Conservation (phyloP, 345 rosid species). For the Populus simonii region DNA sequence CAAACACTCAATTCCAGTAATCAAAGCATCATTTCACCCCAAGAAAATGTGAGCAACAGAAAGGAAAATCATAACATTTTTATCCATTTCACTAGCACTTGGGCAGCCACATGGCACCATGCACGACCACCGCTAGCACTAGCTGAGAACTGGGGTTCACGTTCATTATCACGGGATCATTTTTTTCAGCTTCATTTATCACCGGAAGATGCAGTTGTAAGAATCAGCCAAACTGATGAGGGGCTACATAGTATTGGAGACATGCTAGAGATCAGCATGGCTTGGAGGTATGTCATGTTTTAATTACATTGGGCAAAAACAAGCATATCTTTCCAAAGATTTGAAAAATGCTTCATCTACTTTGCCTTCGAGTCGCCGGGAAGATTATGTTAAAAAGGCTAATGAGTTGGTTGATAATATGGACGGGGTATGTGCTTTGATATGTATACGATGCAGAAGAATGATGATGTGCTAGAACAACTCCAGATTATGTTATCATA, state of each 20-base stretch:
- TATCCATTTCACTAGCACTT: conserved; percentile 35
- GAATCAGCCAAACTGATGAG: conserved; percentile 84
- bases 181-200: conserved; percentile 72
- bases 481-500: no score
- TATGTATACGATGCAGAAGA: no score
- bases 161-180: conserved; percentile 59
- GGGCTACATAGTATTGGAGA: conserved; percentile 73
- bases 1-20: conserved; percentile 15
- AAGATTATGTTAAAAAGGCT: conserved; percentile 63
- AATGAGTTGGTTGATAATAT: conserved; percentile 72
- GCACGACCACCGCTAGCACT: conserved; percentile 24
- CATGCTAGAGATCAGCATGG: conserved; percentile 86
- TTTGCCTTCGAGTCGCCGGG: conserved; percentile 52
- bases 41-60: conserved; percentile 31
- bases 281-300: conserved; percentile 85
- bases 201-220: conserved; percentile 75
- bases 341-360: conserved; percentile 61
- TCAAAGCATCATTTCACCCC: conserved; percentile 26
- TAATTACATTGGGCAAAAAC: conserved; percentile 60
- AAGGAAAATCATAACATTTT: conserved; percentile 39
- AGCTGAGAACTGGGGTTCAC: conserved; percentile 85
- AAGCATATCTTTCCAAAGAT: conserved; percentile 75
- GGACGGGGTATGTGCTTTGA: conserved; percentile 48
- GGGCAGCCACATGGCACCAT: conserved; percentile 15
- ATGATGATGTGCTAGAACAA: no score